A percentile compares a stretch with the other conserved stretches of the same genome.
phyloP scores from a whole-genome alignment of 805 yeast species.

The fission yeast (Schizosaccharomyces pombe) region DNA sequence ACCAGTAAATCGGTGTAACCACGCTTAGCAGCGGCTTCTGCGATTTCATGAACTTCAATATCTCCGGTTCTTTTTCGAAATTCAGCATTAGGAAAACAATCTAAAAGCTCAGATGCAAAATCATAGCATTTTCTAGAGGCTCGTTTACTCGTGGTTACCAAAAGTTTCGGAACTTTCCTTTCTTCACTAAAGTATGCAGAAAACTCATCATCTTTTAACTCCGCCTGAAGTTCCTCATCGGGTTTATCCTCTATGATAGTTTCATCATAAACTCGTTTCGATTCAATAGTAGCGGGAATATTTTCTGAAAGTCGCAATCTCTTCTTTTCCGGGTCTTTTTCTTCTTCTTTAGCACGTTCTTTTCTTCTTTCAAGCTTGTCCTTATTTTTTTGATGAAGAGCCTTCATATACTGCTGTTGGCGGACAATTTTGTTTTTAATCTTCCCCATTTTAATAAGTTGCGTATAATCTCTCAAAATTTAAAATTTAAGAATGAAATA shows the following conservation, averaged over 20 bases:
- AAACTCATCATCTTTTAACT: slow-evolving; percentile 26
- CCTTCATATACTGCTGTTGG: neutral
- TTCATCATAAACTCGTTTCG: slow-evolving; percentile 68
- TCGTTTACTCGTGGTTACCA: slow-evolving; percentile 68
- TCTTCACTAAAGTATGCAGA: slow-evolving; percentile 29
- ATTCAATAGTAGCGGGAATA: slow-evolving; percentile 62
- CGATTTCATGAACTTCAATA: slow-evolving; percentile 67
- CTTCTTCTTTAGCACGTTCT: slow-evolving; percentile 1
- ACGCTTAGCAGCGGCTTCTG: slow-evolving; percentile 55
- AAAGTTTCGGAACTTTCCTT: slow-evolving; percentile 49
- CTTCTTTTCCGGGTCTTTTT: neutral
- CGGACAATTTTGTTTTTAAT: slow-evolving; percentile 3
- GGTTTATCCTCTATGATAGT: slow-evolving; percentile 32
- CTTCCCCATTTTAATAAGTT: neutral
- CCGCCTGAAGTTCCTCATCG: slow-evolving; percentile 16
- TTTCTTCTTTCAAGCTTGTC: neutral
- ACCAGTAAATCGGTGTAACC: slow-evolving; percentile 73
- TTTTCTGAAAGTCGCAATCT: slow-evolving; percentile 41
- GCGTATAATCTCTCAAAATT: too few relatives aligned
- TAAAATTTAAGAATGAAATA: too few relatives aligned
- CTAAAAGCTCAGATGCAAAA: slow-evolving; percentile 68
- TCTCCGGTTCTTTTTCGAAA: slow-evolving; percentile 75
- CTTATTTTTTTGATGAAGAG: neutral
- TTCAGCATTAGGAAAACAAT: slow-evolving; percentile 61
- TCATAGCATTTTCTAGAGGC: slow-evolving; percentile 75